A percentile compares a stretch with the other conserved stretches of the same genome.
Conservation (phyloP, 176 grass and related monocot species). For the Rhynchospora pubera region DNA sequence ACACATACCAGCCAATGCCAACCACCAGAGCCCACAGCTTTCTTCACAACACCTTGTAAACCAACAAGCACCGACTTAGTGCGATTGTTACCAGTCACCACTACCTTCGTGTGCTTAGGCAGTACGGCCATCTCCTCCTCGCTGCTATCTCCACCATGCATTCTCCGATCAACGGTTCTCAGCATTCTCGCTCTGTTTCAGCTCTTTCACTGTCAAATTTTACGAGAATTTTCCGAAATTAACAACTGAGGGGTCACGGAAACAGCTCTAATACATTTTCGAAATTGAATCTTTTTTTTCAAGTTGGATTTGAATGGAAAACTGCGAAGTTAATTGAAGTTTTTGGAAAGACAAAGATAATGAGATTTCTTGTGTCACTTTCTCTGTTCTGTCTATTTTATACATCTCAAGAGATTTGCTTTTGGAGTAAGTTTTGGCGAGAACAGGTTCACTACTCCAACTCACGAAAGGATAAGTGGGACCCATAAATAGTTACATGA, state of each 20-base stretch:
- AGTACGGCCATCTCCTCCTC: constrained; percentile 66
- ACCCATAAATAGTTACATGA: not conserved
- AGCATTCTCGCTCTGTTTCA: not conserved
- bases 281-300: not conserved
- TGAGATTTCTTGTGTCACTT: not conserved
- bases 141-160: constrained; percentile 31
- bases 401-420: not conserved
- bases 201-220: constrained; percentile 19
- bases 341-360: not conserved
- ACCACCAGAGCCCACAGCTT: constrained; percentile 54
- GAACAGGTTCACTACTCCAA: not conserved
- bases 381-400: constrained; percentile 20
- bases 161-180: constrained; percentile 17
- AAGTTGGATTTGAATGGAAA: not conserved
- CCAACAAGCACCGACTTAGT: constrained; percentile 68
- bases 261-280: not conserved
- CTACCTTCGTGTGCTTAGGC: constrained; percentile 61
- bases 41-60: constrained; percentile 60
- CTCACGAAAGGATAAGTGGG: not conserved
- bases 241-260: not conserved
- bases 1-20: constrained; percentile 69
- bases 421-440: not conserved
- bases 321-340: not conserved
- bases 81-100: constrained; percentile 72
- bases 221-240: not conserved